phyloP scores from a whole-genome alignment of 148 eudicot species.

The Heliosperma pusillum region DNA sequence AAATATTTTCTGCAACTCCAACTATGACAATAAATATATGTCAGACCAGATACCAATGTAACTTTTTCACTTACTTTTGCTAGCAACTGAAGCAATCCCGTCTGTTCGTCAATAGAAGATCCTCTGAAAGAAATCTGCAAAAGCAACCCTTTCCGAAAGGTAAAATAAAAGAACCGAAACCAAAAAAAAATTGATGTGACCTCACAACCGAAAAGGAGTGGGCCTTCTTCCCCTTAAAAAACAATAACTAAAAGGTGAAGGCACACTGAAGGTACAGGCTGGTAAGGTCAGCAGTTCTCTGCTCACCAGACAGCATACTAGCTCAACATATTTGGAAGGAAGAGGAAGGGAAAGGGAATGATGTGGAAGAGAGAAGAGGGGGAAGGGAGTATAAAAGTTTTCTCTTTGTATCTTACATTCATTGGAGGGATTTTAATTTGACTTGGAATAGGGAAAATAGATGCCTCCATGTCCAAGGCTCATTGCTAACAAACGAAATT shows the following conservation, averaged over 20 bases:
- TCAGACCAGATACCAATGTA: background rate
- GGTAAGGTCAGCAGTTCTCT: background rate
- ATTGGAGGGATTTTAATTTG: background rate
- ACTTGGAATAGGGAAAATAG: background rate
- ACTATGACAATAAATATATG: background rate
- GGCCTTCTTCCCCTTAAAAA: background rate
- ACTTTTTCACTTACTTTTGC: conserved; percentile 48
- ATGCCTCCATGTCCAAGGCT: background rate
- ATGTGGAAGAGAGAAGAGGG: no score
- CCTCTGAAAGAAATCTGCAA: conserved; percentile 57
- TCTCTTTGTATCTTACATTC: background rate
- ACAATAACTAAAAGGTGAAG: no score
- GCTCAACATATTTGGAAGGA: no score
- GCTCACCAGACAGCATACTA: background rate
- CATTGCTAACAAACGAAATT: no score
- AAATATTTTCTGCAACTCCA: background rate
- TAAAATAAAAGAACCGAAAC: background rate
- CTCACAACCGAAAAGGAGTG: background rate
- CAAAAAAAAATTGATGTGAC: background rate
- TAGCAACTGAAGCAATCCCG: conserved; percentile 45
- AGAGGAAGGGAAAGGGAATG: no score
- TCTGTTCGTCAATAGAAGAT: conserved; percentile 37
- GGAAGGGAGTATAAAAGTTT: no score
- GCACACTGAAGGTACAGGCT: background rate
- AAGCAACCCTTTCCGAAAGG: background rate